phyloP scores from a whole-genome alignment of 192 early-diverging fungal species.

The Haplosporangium gracile region DNA sequence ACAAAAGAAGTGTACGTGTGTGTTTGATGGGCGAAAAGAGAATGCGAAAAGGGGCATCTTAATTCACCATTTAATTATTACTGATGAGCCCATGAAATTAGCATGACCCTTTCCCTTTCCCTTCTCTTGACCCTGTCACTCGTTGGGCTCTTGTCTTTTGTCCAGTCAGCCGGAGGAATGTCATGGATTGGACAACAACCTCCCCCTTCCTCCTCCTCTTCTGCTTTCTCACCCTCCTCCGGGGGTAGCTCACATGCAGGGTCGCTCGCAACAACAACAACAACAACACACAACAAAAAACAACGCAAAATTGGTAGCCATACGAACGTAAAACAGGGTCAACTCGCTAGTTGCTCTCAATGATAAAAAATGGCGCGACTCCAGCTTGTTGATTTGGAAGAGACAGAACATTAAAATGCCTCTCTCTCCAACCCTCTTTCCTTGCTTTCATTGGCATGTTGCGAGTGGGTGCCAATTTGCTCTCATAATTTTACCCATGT shows the following conservation, averaged over 20 bases:
- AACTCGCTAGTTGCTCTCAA: constrained; percentile 1
- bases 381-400: background rate
- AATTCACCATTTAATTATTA: background rate
- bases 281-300: background rate
- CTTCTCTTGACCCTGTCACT: background rate
- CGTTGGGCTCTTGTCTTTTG: background rate
- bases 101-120: background rate
- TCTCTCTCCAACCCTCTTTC: background rate
- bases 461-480: background rate
- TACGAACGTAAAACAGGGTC: background rate
- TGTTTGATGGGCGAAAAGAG: background rate
- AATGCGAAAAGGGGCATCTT: background rate
- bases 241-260: background rate
- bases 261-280: background rate
- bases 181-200: background rate
- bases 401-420: background rate
- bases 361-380: background rate
- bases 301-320: background rate
- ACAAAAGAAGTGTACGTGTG: background rate
- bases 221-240: background rate
- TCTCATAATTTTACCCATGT: background rate
- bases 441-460: background rate
- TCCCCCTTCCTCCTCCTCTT: background rate
- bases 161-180: background rate
- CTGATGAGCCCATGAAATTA: constrained; percentile 4